These are phyloP conservation scores for Rhynchosporium agropyri DNA, from an alignment of 2,329 filamentous ascomycete genomes.

Conservation along the genomic window DNA sequence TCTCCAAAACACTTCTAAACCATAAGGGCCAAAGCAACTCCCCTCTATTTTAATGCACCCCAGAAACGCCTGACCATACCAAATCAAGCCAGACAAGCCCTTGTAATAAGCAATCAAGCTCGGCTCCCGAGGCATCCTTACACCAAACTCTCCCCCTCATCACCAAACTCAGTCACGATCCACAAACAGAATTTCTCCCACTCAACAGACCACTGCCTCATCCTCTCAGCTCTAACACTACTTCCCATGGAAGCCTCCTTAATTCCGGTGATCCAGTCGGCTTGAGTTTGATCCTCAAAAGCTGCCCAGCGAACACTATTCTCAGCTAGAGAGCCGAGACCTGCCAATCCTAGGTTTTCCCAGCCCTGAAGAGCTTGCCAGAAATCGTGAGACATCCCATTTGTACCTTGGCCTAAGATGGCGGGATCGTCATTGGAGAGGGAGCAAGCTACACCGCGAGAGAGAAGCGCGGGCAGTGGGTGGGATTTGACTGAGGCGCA, in stretches of 20 bases:
- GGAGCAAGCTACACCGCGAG: conserved; percentile 80
- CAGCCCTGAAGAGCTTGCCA: conserved; percentile 92
- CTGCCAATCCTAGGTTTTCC: conserved; percentile 87
- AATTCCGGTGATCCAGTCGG: conserved; percentile 73
- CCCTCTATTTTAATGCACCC: neutral
- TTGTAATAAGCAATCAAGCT: conserved; percentile 32
- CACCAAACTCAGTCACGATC: conserved; percentile 77
- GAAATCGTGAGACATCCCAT: conserved; percentile 88
- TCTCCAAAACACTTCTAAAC: conserved; percentile 13
- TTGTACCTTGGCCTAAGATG: conserved; percentile 80
- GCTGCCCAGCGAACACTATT: conserved; percentile 90
- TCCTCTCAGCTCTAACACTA: conserved; percentile 68
- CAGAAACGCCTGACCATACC: neutral
- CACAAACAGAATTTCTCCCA: conserved; percentile 93
- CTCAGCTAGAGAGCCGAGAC: conserved; percentile 83
- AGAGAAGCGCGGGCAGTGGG: conserved; percentile 79
- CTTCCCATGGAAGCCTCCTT: conserved; percentile 72
- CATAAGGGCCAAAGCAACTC: conserved; percentile 22
- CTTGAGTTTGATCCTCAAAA: conserved; percentile 75
- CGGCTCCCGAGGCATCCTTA: conserved; percentile 28
- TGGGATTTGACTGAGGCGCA: conserved; percentile 77
- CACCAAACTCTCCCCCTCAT: conserved; percentile 41
- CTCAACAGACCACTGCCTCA: conserved; percentile 77
- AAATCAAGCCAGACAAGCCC: neutral
- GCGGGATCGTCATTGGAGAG: conserved; percentile 91